These are phyloP conservation scores for Ormosia emarginata DNA, from an alignment of 306 rosid species.

Conservation along the genomic window DNA sequence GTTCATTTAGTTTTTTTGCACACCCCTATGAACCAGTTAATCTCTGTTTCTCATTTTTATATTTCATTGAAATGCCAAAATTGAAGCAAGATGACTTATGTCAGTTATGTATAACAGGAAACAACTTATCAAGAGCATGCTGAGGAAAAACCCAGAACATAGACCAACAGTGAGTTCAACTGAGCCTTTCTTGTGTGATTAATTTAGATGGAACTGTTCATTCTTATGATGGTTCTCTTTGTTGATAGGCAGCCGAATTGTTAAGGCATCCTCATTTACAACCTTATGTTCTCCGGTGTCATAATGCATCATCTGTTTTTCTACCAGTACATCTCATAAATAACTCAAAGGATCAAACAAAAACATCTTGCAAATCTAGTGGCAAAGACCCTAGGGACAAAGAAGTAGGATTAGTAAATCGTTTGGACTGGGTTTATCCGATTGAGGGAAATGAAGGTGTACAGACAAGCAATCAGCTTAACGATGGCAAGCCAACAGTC, in stretches of 20 bases:
- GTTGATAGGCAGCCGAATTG: slow-evolving; percentile 74
- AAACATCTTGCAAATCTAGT: slow-evolving; percentile 36
- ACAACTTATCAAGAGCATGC: slow-evolving; percentile 89
- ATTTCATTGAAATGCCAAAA: slow-evolving; percentile 9
- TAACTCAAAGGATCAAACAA: slow-evolving; percentile 56
- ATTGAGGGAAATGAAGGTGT: slow-evolving; percentile 34
- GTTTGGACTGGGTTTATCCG: slow-evolving; percentile 47
- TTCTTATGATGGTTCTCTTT: slow-evolving; percentile 29
- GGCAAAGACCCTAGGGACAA: slow-evolving; percentile 50
- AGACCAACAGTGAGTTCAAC: slow-evolving; percentile 80
- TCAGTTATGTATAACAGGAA: slow-evolving; percentile 46
- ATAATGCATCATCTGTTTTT: slow-evolving; percentile 57
- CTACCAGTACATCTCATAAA: slow-evolving; percentile 58
- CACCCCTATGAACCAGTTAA: background rate
- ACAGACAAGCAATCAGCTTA: slow-evolving; percentile 27
- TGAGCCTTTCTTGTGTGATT: slow-evolving; percentile 5
- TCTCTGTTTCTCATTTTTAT: background rate
- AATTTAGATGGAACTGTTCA: background rate
- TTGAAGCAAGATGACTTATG: slow-evolving; percentile 1
- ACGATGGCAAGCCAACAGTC: slow-evolving; percentile 26
- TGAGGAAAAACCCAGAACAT: slow-evolving; percentile 89
- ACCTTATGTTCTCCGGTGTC: slow-evolving; percentile 68
- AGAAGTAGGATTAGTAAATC: slow-evolving; percentile 34
- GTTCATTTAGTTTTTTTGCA: no score
- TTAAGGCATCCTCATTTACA: slow-evolving; percentile 80